Evolutionary conservation across 371 early-diverging fungal species (phyloP).

Genomic region (Mucor lusitanicus): DNA sequence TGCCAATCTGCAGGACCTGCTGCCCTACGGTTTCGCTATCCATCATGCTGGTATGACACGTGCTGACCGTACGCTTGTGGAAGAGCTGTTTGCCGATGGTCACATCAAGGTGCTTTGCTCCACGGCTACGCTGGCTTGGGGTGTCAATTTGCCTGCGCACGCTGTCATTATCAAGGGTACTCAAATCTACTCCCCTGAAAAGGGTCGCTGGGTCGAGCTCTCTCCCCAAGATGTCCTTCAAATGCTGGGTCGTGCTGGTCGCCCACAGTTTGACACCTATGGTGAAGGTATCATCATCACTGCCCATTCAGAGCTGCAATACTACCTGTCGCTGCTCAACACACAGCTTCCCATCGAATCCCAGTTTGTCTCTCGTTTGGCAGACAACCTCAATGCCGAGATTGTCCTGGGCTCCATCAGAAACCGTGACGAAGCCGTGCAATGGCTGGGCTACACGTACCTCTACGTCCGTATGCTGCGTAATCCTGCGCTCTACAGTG

Average conservation of each 20-base stretch:
- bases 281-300: constrained; percentile 99
- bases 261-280: constrained; percentile 97
- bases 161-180: constrained; percentile 99
- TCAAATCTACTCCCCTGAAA: constrained; percentile 95
- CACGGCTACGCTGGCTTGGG: constrained; percentile 99
- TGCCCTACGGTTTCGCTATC: constrained; percentile 95
- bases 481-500: constrained; percentile 83
- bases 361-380: constrained; percentile 85
- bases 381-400: constrained; percentile 97
- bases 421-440: constrained; percentile 90
- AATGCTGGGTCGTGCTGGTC: constrained; percentile 99
- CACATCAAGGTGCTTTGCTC: constrained; percentile 95
- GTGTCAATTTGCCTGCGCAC: constrained; percentile 99
- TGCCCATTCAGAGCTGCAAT: constrained; percentile 87
- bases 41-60: constrained; percentile 99
- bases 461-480: constrained; percentile 96
- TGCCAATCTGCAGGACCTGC: constrained; percentile 80
- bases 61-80: constrained; percentile 91
- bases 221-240: constrained; percentile 97
- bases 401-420: constrained; percentile 93
- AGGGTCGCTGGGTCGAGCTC: constrained; percentile 92
- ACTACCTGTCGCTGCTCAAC: constrained; percentile 93
- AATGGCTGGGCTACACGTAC: constrained; percentile 98
- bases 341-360: constrained; percentile 98
- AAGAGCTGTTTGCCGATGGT: constrained; percentile 92